These are phyloP conservation scores for Kurtzmaniella fragi DNA, from an alignment of 805 yeast genomes.

Conservation along the genomic window DNA sequence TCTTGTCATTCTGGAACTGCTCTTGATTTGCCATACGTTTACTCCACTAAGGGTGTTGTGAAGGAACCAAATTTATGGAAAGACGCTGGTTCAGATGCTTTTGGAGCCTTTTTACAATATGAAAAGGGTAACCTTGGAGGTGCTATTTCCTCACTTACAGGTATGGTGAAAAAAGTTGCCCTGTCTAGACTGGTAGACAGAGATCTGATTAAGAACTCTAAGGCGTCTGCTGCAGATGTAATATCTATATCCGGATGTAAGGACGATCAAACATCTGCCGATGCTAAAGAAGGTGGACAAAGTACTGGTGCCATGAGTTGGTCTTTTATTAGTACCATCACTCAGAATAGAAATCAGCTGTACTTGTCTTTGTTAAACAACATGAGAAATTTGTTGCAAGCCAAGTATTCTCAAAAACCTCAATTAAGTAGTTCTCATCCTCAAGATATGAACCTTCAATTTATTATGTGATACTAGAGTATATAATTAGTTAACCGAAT, in stretches of 20 bases:
- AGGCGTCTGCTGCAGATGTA: conserved; percentile 35
- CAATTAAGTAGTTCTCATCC: conserved; percentile 37
- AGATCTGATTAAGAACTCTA: conserved; percentile 21
- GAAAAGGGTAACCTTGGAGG: conserved; percentile 34
- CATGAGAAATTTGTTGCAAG: conserved; percentile 27
- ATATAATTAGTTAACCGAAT: not conserved
- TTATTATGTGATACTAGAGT: conserved; percentile 20
- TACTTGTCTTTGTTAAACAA: conserved; percentile 31
- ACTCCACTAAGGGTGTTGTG: conserved; percentile 35
- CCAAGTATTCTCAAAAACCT: conserved; percentile 35
- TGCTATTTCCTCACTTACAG: conserved; percentile 30
- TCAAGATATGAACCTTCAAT: conserved; percentile 32
- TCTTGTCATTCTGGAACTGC: conserved; percentile 40
- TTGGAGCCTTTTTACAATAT: conserved; percentile 26
- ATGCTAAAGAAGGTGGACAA: conserved; percentile 29
- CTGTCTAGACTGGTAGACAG: conserved; percentile 12
- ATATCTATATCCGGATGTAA: conserved; percentile 34
- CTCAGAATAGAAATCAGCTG: conserved; percentile 25
- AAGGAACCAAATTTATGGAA: conserved; percentile 34
- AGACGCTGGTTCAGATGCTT: conserved; percentile 32
- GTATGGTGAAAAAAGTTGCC: conserved; percentile 28
- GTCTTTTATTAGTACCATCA: conserved; percentile 27
- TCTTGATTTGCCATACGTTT: conserved; percentile 34
- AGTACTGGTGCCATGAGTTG: conserved; percentile 39
- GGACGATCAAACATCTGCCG: conserved; percentile 38